Base-by-base conservation (phyloP, 768 basidiomycete species). In the Strobilomyces confusus region DNA sequence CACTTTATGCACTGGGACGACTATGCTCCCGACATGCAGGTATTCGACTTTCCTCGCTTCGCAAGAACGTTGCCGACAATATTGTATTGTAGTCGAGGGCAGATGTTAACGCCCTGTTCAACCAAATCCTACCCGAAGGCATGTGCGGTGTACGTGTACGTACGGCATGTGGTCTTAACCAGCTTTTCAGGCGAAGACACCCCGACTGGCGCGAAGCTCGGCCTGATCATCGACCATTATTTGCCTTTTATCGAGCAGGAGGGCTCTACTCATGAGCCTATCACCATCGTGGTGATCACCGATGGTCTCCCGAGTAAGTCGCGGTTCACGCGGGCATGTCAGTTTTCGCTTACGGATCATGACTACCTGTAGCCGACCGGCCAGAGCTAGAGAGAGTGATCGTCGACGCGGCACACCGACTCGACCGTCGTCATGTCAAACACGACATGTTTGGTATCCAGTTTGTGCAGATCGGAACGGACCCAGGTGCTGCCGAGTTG, bases 401-500 rank as follows among this genome's bases (percentile, higher is more conserved):
- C 9, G 68, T 76, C 17, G 63, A 67, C 7, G 62, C 69, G 15
- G 76, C 76, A 2, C 68, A 68, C 26, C 64, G 74, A 26, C 71
- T 77, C 19, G 76, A 78, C 45, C 63, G 63, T 32, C 67, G 62
- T 1, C 60, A 61, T 4, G 65, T 68, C 48, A 74, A 64, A 23
- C 59, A 69, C 1, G 64, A 69, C n/a, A 73, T 74, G 63, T 67
- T 80, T 7, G 74, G 77, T 9, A 66, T 80, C 29, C 74, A 76
- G 38, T 75, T 80, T 33, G 66, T 80, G 33, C 78, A 79, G 56
- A 74, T 79, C 20, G 78, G 78, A 0, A 64, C 69, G 4, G 70
- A 71, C 47, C 51, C 58, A 2, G 72, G 49, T 45, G 75, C 77
- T 5, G 57, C 75, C 1, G 72, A 72, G 41, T 66, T 75, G 17